Evolutionary conservation across 2,329 filamentous ascomycete genomes (phyloP).

Genomic region (Alternaria triticina): DNA sequence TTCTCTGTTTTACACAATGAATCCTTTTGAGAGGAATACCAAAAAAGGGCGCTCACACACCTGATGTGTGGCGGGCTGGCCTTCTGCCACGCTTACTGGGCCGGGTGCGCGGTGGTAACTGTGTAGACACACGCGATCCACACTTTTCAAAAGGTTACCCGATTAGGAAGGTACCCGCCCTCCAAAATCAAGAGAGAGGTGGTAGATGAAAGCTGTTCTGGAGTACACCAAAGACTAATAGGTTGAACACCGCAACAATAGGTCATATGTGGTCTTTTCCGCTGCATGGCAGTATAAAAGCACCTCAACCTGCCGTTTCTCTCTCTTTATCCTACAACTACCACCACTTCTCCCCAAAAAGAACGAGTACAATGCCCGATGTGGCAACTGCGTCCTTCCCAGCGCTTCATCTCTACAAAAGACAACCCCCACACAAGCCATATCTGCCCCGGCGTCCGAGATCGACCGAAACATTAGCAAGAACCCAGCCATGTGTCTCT

Average conservation of each 20-base stretch:
- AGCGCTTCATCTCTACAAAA: neutral
- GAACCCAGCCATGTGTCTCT: neutral
- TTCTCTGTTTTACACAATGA: no score
- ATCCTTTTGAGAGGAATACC: no score
- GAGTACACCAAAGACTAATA: neutral
- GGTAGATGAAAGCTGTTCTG: neutral
- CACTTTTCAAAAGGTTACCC: neutral
- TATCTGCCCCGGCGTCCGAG: neutral
- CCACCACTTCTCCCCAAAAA: no score
- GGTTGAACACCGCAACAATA: no score
- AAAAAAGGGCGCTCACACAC: no score
- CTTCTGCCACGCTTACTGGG: neutral
- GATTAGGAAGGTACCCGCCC: neutral
- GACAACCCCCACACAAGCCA: neutral
- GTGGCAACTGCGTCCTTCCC: neutral
- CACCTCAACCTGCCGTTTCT: fast-evolving
- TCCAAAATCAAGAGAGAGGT: neutral
- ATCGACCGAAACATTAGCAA: neutral
- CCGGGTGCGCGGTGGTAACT: neutral
- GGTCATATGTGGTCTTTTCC: neutral
- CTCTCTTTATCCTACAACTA: fast-evolving
- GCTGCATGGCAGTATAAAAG: neutral
- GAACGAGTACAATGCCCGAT: neutral
- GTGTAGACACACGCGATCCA: neutral
- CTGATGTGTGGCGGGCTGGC: neutral